Evolutionary conservation across 1,139 yeast genomes (phyloP).

Genomic region (Kluyveromyces sp.): DNA sequence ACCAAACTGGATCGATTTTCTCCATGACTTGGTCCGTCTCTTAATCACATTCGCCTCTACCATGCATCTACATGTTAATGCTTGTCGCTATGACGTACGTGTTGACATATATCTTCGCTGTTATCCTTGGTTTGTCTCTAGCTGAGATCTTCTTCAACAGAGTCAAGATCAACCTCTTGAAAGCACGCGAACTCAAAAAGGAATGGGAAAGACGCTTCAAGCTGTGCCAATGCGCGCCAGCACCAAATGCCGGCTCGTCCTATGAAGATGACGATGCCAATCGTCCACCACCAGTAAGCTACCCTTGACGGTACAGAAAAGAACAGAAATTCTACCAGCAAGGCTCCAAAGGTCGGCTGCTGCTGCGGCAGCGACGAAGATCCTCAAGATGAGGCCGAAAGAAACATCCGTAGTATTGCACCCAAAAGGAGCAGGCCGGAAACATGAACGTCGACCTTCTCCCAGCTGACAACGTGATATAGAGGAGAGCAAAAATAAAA

Average conservation of each 20-base stretch:
- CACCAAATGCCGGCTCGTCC: background rate
- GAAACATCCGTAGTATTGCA: slow-evolving; percentile 20
- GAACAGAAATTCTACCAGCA: background rate
- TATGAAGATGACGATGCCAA: background rate
- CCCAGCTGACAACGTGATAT: slow-evolving; percentile 24
- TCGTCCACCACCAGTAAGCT: slow-evolving; percentile 2
- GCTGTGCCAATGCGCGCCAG: slow-evolving; percentile 23
- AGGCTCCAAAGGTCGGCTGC: slow-evolving; percentile 5
- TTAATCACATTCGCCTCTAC: slow-evolving; percentile 52
- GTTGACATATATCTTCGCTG: slow-evolving; percentile 61
- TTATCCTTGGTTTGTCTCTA: slow-evolving; percentile 56
- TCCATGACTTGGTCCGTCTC: slow-evolving; percentile 49
- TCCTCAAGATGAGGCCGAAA: slow-evolving; percentile 19
- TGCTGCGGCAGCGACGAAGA: slow-evolving; percentile 9
- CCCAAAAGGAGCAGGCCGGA: slow-evolving; percentile 24
- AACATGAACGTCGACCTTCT: slow-evolving; percentile 26
- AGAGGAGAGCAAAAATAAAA: background rate
- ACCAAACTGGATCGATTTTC: slow-evolving; percentile 33
- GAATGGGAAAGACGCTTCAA: slow-evolving; percentile 19
- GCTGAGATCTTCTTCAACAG: slow-evolving; percentile 65
- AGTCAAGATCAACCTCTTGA: slow-evolving; percentile 26
- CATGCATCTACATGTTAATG: slow-evolving; percentile 62
- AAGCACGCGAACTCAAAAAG: slow-evolving; percentile 28
- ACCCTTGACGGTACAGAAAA: background rate
- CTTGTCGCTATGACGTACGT: slow-evolving; percentile 70